Conservation (phyloP, 192 early-diverging fungal species). For the Rhizoclosmatium globosum region DNA sequence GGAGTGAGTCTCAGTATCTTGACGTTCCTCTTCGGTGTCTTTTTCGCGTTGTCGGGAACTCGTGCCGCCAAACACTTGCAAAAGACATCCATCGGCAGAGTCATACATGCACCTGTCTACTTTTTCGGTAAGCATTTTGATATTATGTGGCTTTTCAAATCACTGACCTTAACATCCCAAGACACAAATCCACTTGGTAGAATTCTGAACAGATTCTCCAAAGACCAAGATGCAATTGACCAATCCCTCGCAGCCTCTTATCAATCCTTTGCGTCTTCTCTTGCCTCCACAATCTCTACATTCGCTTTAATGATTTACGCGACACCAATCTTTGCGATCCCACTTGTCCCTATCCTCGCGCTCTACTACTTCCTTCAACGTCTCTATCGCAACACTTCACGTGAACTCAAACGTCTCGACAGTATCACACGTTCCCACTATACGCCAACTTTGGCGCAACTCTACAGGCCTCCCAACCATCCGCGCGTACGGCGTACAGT, state of each 20-base stretch:
- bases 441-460: conserved; percentile 86
- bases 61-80: conserved; percentile 57
- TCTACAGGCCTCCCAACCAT: conserved; percentile 53
- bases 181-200: conserved; percentile 52
- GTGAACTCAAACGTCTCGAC: conserved; percentile 92
- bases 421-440: conserved; percentile 80
- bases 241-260: conserved; percentile 43
- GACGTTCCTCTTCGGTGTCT: conserved; percentile 61
- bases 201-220: conserved; percentile 62
- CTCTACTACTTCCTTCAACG: conserved; percentile 70
- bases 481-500: conserved; percentile 52
- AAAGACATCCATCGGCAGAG: conserved; percentile 39
- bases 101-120: conserved; percentile 50
- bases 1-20: conserved; percentile 11
- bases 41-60: conserved; percentile 65
- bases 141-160: no score
- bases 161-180: no score
- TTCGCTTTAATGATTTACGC: conserved; percentile 15
- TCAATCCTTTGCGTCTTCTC: conserved; percentile 58
- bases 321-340: conserved; percentile 74
- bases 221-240: conserved; percentile 91
- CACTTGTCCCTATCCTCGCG: conserved; percentile 64
- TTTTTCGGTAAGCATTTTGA: conserved; percentile 41
- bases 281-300: conserved; percentile 26
- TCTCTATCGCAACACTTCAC: conserved; percentile 78